Evolutionary conservation across 192 early-diverging fungal species (phyloP).

Genomic region (Entophlyctis luteolus): DNA sequence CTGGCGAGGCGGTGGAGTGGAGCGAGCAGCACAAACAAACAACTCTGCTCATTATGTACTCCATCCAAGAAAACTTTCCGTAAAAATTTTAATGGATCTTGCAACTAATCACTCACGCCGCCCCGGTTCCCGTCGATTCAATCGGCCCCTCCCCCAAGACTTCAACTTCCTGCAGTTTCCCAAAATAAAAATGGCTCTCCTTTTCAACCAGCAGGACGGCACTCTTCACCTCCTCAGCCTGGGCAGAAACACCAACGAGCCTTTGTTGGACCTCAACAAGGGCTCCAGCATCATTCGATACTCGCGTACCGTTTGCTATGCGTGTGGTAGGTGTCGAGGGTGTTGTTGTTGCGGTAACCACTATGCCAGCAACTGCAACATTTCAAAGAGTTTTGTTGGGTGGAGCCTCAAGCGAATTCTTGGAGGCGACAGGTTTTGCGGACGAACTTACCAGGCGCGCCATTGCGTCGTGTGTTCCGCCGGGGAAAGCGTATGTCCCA

Average conservation of each 20-base stretch:
- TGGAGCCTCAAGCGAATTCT: neutral
- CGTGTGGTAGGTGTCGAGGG: neutral
- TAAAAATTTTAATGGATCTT: too few species aligned
- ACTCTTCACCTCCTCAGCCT: conserved; percentile 74
- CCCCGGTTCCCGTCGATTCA: conserved; percentile 47
- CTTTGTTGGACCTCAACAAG: conserved; percentile 53
- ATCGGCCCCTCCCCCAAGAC: conserved; percentile 74
- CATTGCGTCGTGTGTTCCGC: conserved; percentile 75
- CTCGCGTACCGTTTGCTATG: neutral
- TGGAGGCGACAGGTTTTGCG: conserved; percentile 23
- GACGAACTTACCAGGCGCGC: conserved; percentile 51
- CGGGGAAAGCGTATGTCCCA: conserved; percentile 87
- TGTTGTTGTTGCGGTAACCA: neutral
- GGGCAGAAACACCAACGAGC: conserved; percentile 69
- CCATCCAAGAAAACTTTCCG: too few species aligned
- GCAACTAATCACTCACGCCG: too few species aligned
- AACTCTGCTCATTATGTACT: too few species aligned
- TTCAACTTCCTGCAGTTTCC: conserved; percentile 91
- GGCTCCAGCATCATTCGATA: conserved; percentile 10
- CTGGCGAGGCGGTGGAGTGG: too few species aligned
- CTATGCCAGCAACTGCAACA: neutral
- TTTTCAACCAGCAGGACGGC: conserved; percentile 88
- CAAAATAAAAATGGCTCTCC: conserved; percentile 96
- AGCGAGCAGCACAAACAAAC: too few species aligned
- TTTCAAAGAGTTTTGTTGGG: neutral